A percentile compares a stretch with the other conserved stretches of the same genome.
These are phyloP conservation scores for Blepharisma undulans DNA, from an alignment of 169 alveolate genomes.

Conservation along the genomic window DNA sequence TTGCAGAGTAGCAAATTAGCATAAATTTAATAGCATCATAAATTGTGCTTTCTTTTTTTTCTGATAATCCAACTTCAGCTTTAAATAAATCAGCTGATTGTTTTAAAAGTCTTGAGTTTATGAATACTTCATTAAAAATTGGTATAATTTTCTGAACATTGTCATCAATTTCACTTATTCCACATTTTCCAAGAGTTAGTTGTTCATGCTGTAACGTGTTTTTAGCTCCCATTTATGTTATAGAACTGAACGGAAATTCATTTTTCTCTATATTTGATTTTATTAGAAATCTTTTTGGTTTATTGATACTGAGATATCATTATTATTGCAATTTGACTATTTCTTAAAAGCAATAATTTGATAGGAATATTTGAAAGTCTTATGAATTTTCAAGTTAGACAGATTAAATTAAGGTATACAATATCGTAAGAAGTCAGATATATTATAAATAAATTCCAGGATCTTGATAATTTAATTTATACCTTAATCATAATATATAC, in stretches of 20 bases:
- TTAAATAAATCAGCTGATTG: neutral
- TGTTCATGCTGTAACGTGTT: neutral
- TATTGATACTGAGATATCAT: too few relatives aligned
- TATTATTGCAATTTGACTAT: too few relatives aligned
- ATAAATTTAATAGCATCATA: neutral
- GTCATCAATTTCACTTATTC: neutral
- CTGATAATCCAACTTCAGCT: neutral
- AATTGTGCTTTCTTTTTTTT: neutral
- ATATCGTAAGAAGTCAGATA: too few relatives aligned
- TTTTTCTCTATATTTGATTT: too few relatives aligned
- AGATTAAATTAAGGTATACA: too few relatives aligned
- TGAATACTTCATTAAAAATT: neutral
- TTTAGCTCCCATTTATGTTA: neutral
- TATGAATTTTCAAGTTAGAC: too few relatives aligned
- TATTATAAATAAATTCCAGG: too few relatives aligned
- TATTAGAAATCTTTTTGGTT: too few relatives aligned
- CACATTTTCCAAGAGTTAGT: neutral
- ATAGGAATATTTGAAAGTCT: too few relatives aligned
- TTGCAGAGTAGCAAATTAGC: neutral
- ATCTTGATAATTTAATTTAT: too few relatives aligned
- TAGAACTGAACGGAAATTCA: neutral
- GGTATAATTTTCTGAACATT: neutral
- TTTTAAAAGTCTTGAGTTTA: neutral
- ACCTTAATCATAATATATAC: too few relatives aligned
- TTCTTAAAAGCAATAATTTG: too few relatives aligned